phyloP scores from a whole-genome alignment of 345 rosid genomes.

The Reutealis trisperma region DNA sequence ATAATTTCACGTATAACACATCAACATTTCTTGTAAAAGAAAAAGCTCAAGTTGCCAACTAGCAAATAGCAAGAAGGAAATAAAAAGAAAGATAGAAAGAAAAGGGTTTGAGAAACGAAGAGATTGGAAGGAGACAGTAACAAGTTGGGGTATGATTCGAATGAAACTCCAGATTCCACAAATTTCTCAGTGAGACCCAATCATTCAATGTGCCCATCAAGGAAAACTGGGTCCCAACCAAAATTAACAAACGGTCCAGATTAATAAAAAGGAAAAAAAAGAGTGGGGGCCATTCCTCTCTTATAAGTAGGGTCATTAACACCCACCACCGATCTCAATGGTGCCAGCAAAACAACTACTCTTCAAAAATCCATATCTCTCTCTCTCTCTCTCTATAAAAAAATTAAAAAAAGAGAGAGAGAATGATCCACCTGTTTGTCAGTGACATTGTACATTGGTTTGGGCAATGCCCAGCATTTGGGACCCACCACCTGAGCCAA shows the following conservation, averaged over 20 bases:
- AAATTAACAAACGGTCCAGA: slow-evolving; percentile 34
- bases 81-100: not conserved
- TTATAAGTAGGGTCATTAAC: slow-evolving; percentile 28
- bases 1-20: too few species aligned
- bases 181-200: slow-evolving; percentile 26
- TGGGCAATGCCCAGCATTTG: slow-evolving; percentile 57
- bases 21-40: not conserved
- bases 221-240: slow-evolving; percentile 17
- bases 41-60: not conserved
- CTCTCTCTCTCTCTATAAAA: not conserved
- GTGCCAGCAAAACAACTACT: slow-evolving; percentile 18
- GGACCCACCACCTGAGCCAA: slow-evolving; percentile 67
- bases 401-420: not conserved
- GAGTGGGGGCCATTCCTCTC: slow-evolving; percentile 14
- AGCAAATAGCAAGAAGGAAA: too few species aligned
- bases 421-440: slow-evolving; percentile 61
- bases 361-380: not conserved
- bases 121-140: not conserved
- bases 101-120: not conserved
- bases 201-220: slow-evolving; percentile 44
- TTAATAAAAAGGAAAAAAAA: slow-evolving; percentile 8
- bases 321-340: slow-evolving; percentile 41
- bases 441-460: slow-evolving; percentile 64
- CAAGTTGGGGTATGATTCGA: not conserved
- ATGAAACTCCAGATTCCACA: slow-evolving; percentile 18